Evolutionary conservation across 2,329 filamentous ascomycete species (phyloP).

Genomic region (Microdochium trichocladiopsis): DNA sequence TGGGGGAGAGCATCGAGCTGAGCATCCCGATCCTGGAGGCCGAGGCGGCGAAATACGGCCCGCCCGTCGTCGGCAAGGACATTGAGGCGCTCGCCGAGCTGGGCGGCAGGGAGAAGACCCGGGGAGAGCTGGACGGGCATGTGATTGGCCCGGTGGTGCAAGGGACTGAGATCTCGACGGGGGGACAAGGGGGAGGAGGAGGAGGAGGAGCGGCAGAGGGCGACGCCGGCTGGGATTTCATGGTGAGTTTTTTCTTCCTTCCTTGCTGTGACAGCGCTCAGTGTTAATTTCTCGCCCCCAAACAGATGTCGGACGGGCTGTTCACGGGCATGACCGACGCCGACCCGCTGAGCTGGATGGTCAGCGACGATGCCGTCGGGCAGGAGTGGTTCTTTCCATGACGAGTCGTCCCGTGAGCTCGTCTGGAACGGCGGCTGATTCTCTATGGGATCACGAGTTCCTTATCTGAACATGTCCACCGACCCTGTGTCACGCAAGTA

Average conservation of each 20-base stretch:
- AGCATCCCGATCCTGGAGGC: neutral
- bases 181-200: too few species aligned
- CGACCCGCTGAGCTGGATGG: neutral
- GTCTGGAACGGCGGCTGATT: too few species aligned
- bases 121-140: neutral
- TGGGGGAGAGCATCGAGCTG: neutral
- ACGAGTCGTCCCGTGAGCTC: neutral
- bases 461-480: too few species aligned
- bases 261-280: neutral
- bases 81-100: neutral
- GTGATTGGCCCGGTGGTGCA: neutral
- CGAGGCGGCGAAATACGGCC: neutral
- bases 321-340: neutral
- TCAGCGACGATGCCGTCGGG: neutral
- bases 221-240: neutral
- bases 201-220: neutral
- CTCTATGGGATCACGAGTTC: too few species aligned
- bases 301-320: neutral
- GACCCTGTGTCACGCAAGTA: too few species aligned
- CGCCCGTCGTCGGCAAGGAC: neutral
- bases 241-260: neutral
- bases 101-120: neutral
- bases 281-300: too few species aligned
- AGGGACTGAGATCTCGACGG: too few species aligned
- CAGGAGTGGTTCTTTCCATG: neutral